phyloP scores from a whole-genome alignment of 371 early-diverging fungal species.

The Mucor irregularis region DNA sequence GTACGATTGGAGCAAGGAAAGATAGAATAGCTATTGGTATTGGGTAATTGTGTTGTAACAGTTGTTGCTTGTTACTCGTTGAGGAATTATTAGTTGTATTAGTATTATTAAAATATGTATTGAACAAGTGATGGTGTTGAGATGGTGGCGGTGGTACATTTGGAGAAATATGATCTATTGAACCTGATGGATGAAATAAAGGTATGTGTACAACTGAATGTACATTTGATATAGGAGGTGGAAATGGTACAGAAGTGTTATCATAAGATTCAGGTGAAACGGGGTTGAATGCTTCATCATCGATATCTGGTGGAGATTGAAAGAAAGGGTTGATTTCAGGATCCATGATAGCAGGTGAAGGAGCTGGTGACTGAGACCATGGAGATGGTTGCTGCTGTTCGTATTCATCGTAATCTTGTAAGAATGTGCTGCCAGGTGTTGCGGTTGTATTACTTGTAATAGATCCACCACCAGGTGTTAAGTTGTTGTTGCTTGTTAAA shows the following conservation, averaged over 20 bases:
- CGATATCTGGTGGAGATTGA: constrained; percentile 56
- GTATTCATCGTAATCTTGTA: constrained; percentile 47
- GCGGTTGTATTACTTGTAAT: constrained; percentile 10
- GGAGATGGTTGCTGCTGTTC: constrained; percentile 55
- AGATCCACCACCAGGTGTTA: constrained; percentile 9
- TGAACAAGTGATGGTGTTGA: neutral
- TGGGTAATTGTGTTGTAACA: constrained; percentile 25
- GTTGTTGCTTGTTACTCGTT: neutral
- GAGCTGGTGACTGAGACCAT: constrained; percentile 69
- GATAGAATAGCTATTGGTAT: constrained; percentile 64
- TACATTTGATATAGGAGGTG: constrained; percentile 46
- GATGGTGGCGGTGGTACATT: neutral
- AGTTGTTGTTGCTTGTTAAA: constrained; percentile 13
- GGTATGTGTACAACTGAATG: constrained; percentile 65
- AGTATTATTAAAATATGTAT: neutral
- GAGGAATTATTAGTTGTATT: neutral
- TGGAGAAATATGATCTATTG: constrained; percentile 4
- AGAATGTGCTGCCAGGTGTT: constrained; percentile 7
- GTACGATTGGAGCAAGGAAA: constrained; percentile 59
- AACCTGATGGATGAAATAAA: constrained; percentile 41
- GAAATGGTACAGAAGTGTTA: constrained; percentile 38
- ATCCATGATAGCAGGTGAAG: constrained; percentile 63
- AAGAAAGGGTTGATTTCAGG: constrained; percentile 63
- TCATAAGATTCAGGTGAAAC: constrained; percentile 45
- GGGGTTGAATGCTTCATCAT: constrained; percentile 66